These are phyloP conservation scores for Pyricularia sp. DNA, from an alignment of 2,329 filamentous ascomycete species.

Conservation along the genomic window DNA sequence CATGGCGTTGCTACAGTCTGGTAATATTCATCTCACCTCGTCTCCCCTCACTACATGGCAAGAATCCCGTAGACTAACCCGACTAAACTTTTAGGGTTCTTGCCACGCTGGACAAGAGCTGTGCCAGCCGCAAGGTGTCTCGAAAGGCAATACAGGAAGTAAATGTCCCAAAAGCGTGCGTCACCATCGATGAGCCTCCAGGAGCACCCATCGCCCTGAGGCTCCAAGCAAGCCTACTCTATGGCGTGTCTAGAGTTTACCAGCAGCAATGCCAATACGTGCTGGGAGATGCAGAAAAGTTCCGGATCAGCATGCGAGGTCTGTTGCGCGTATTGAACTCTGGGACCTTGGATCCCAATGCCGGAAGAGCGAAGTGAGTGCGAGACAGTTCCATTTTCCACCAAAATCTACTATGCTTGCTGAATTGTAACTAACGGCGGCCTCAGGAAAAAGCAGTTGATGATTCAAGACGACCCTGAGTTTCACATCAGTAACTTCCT, in stretches of 20 bases:
- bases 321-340: slow-evolving; percentile 45
- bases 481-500: slow-evolving; percentile 52
- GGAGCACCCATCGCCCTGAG: slow-evolving; percentile 80
- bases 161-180: slow-evolving; percentile 73
- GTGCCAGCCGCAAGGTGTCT: slow-evolving; percentile 58
- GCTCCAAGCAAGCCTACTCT: slow-evolving; percentile 78
- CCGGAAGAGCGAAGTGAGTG: slow-evolving; percentile 57
- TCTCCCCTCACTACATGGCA: neutral
- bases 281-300: slow-evolving; percentile 63
- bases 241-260: slow-evolving; percentile 75
- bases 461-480: slow-evolving; percentile 68
- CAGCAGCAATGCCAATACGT: slow-evolving; percentile 79
- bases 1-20: slow-evolving; percentile 93
- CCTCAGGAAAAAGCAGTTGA: slow-evolving; percentile 57
- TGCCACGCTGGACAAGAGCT: slow-evolving; percentile 70
- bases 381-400: neutral
- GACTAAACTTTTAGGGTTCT: slow-evolving; percentile 53
- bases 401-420: too few species aligned
- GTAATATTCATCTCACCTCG: slow-evolving; percentile 33
- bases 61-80: neutral
- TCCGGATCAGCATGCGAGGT: slow-evolving; percentile 58
- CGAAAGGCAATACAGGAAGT: slow-evolving; percentile 82
- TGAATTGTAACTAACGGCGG: slow-evolving; percentile 6
- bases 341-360: slow-evolving; percentile 54
- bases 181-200: slow-evolving; percentile 65